Conservation (phyloP, 2,329 filamentous ascomycete species). For the Xylariaceae sp. region DNA sequence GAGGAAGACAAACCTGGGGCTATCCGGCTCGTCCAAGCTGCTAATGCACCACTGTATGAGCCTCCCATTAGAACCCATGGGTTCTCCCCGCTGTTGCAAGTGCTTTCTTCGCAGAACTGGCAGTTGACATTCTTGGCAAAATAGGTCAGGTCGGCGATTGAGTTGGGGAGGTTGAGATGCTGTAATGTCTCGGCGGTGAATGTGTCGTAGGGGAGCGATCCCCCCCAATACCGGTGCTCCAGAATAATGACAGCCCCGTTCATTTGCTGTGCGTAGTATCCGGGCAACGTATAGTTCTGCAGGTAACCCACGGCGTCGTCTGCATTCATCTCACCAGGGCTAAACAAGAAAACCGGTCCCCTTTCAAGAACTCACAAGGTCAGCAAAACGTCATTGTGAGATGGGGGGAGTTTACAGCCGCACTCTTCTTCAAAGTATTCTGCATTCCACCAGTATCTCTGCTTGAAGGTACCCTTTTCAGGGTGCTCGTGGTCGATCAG, state of each 20-base stretch:
- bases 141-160: constrained; percentile 26
- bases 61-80: constrained; percentile 50
- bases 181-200: constrained; percentile 20
- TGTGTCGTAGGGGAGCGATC: constrained; percentile 17
- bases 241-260: constrained; percentile 19
- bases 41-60: constrained; percentile 45
- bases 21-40: constrained; percentile 42
- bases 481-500: constrained; percentile 11
- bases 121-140: constrained; percentile 34
- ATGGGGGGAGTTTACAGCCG: background rate
- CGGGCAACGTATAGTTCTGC: constrained; percentile 14
- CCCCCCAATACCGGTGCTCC: constrained; percentile 22
- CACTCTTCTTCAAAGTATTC: constrained; percentile 19
- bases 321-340: constrained; percentile 16
- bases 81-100: constrained; percentile 37
- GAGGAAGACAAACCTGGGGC: constrained; percentile 36
- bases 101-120: constrained; percentile 34
- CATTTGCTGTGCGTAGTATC: constrained; percentile 17
- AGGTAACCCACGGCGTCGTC: constrained; percentile 14
- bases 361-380: constrained; percentile 3
- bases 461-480: constrained; percentile 13
- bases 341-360: constrained; percentile 21
- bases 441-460: constrained; percentile 16
- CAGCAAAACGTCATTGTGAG: background rate
- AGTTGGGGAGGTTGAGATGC: constrained; percentile 25